Percentiles rank a stretch among this genome's conserved stretches.
These are phyloP conservation scores for Starmerella gropengiesseri DNA, from an alignment of 805 yeast species.

Conservation along the genomic window DNA sequence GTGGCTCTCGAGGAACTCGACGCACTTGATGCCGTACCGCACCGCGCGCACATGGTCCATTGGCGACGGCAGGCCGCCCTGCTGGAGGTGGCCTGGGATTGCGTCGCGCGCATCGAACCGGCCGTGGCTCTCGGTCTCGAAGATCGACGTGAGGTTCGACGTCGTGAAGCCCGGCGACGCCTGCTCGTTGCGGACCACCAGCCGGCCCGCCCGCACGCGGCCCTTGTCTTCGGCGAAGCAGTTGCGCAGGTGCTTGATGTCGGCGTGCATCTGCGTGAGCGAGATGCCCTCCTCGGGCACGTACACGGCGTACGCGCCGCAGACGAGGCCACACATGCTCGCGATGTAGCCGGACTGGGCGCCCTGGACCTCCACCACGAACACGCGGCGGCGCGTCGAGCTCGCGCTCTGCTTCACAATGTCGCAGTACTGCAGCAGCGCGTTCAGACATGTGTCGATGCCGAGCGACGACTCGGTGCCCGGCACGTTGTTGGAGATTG, in stretches of 20 bases:
- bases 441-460: constrained; percentile 87
- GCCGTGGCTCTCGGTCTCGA: constrained; percentile 65
- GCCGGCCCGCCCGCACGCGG: constrained; percentile 70
- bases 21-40: constrained; percentile 80
- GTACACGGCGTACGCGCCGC: constrained; percentile 87
- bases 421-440: constrained; percentile 86
- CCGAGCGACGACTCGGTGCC: constrained; percentile 96
- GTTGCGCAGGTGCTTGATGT: constrained; percentile 56
- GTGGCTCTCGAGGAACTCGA: constrained; percentile 68
- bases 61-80: constrained; percentile 91
- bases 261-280: constrained; percentile 59
- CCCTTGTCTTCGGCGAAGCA: constrained; percentile 67
- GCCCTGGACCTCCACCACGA: constrained; percentile 97
- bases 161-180: constrained; percentile 78
- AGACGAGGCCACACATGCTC: constrained; percentile 66
- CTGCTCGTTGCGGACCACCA: constrained; percentile 70
- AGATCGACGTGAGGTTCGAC: constrained; percentile 69
- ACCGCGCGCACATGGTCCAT: constrained; percentile 86
- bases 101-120: constrained; percentile 87
- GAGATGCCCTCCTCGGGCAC: constrained; percentile 77
- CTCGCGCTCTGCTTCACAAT: constrained; percentile 90
- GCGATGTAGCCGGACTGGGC: constrained; percentile 95
- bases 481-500: constrained; percentile 96
- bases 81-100: constrained; percentile 96
- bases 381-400: constrained; percentile 84